Evolutionary conservation across 2,329 filamentous ascomycete species (phyloP).

Genomic region (Colletotrichum aenigma): DNA sequence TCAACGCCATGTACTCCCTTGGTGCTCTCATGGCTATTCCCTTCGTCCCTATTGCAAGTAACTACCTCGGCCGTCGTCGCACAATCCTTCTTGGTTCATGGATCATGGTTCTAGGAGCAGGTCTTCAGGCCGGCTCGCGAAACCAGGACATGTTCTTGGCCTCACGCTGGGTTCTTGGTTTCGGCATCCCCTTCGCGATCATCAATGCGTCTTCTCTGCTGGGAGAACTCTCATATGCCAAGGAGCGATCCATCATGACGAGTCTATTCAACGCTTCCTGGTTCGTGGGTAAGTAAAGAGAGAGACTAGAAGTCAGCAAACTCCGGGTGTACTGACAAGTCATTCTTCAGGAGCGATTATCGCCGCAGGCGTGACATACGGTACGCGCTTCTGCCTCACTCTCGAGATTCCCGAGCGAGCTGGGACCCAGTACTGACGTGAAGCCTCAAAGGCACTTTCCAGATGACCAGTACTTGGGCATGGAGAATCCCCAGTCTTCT

Average conservation of each 20-base stretch:
- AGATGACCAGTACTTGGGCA: conserved; percentile 10
- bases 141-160: conserved; percentile 54
- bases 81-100: conserved; percentile 33
- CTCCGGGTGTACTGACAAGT: neutral
- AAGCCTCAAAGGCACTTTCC: neutral
- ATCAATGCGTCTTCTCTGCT: conserved; percentile 55
- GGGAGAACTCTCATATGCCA: conserved; percentile 57
- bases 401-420: neutral
- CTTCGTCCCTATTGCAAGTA: conserved; percentile 33
- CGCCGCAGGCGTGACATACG: conserved; percentile 4
- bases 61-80: conserved; percentile 32
- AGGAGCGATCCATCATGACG: conserved; percentile 55
- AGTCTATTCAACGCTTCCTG: conserved; percentile 48
- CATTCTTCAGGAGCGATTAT: neutral
- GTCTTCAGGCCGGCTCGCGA: conserved; percentile 36
- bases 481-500: conserved; percentile 15
- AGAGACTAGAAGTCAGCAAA: neutral
- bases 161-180: conserved; percentile 57
- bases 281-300: neutral
- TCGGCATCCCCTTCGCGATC: conserved; percentile 57
- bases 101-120: conserved; percentile 35
- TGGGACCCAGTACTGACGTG: neutral
- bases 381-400: neutral
- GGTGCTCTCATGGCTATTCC: conserved; percentile 44
- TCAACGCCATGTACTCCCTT: conserved; percentile 50